A percentile compares a stretch with the other conserved stretches of the same genome.
phyloP scores from a whole-genome alignment of 805 yeast species.

The Candida bentonensis region DNA sequence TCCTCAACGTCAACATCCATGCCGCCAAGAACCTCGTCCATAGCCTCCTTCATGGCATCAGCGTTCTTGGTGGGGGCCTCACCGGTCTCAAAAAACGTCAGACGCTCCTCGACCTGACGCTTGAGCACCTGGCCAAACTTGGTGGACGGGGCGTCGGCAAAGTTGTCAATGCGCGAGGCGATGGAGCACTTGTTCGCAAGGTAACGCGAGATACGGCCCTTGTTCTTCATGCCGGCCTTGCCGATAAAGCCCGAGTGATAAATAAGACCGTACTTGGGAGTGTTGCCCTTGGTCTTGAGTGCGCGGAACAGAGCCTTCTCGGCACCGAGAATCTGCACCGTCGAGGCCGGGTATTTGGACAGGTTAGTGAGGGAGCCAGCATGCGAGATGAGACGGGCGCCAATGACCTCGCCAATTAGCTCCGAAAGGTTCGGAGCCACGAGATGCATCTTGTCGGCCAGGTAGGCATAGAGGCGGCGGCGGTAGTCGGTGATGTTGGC shows the following conservation, averaged over 20 bases:
- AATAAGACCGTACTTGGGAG: constrained; percentile 91
- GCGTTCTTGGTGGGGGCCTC: constrained; percentile 92
- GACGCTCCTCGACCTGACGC: constrained; percentile 96
- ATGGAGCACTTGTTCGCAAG: constrained; percentile 98
- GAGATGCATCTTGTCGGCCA: constrained; percentile 90
- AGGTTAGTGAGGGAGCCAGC: constrained; percentile 95
- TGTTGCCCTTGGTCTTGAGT: constrained; percentile 88
- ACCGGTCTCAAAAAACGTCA: constrained; percentile 91
- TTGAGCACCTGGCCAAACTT: constrained; percentile 83
- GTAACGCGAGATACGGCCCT: constrained; percentile 97
- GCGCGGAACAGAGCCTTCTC: constrained; percentile 96
- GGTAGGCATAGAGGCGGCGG: constrained; percentile 64
- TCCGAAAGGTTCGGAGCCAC: constrained; percentile 97
- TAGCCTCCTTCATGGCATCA: constrained; percentile 86
- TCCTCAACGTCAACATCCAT: constrained; percentile 27
- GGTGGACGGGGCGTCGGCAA: constrained; percentile 85
- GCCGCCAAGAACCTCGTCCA: constrained; percentile 41
- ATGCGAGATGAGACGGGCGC: constrained; percentile 95
- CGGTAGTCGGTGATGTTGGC: constrained; percentile 88
- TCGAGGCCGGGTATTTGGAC: constrained; percentile 97
- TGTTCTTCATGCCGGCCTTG: constrained; percentile 87
- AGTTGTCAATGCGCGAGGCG: constrained; percentile 97
- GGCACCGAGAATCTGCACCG: constrained; percentile 96
- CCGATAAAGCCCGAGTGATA: constrained; percentile 93
- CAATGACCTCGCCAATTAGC: constrained; percentile 96